Evolutionary conservation across 2,329 filamentous ascomycete genomes (phyloP).

Genomic region (Myriosclerotinia curreyana): DNA sequence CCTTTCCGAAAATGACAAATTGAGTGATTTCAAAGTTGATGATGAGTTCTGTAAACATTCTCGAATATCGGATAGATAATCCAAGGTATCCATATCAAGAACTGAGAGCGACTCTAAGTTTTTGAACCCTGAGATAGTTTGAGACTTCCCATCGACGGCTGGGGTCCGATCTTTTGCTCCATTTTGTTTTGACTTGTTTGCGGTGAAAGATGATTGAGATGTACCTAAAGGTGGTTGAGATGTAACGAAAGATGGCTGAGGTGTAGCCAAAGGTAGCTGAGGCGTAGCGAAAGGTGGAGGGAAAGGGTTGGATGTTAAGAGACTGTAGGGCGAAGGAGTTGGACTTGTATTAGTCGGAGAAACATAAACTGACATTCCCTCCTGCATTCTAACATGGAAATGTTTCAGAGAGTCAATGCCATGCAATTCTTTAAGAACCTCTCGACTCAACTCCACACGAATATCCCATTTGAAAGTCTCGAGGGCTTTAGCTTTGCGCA

Average conservation of each 20-base stretch:
- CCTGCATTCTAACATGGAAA: constrained; percentile 58
- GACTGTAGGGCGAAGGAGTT: neutral
- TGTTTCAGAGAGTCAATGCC: constrained; percentile 50
- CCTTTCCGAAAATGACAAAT: constrained; percentile 56
- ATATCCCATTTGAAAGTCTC: constrained; percentile 61
- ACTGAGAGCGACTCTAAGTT: constrained; percentile 52
- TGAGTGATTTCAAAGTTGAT: constrained; percentile 52
- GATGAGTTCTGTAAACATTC: constrained; percentile 54
- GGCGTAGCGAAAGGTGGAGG: too few relatives aligned
- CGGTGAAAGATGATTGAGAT: constrained; percentile 8
- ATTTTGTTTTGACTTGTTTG: constrained; percentile 24
- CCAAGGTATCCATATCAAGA: constrained; percentile 59
- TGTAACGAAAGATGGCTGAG: too few relatives aligned
- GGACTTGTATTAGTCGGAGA: constrained; percentile 40
- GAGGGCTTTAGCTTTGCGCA: constrained; percentile 54
- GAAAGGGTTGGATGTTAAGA: too few relatives aligned
- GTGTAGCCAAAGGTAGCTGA: too few relatives aligned
- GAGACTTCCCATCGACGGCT: constrained; percentile 37
- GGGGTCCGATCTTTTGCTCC: constrained; percentile 19
- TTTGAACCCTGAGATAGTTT: constrained; percentile 57
- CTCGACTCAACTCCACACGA: constrained; percentile 58
- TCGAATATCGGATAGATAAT: constrained; percentile 55
- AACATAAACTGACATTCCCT: constrained; percentile 54
- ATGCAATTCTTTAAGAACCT: constrained; percentile 56
- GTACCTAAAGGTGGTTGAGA: neutral